Percentiles rank a stretch among this genome's conserved stretches.
These are phyloP conservation scores for Leccinellum luteum DNA, from an alignment of 768 basidiomycete genomes.

Conservation along the genomic window DNA sequence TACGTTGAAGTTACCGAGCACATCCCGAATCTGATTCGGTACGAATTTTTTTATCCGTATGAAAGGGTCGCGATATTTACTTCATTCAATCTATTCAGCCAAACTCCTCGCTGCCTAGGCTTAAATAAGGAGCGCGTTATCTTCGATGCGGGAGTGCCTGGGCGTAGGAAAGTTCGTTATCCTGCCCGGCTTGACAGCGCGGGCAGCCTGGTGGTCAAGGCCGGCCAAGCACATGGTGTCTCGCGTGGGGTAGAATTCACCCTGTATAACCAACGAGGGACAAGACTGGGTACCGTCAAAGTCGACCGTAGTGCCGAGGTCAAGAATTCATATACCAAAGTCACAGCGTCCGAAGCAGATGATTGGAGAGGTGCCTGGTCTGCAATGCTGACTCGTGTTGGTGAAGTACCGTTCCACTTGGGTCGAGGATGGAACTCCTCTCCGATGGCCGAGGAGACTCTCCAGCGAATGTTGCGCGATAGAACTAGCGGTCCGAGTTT, in stretches of 20 bases:
- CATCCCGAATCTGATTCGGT: constrained; percentile 8
- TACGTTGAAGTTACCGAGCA: constrained; percentile 21
- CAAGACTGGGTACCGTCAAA: neutral
- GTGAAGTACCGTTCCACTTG: neutral
- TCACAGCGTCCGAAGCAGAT: neutral
- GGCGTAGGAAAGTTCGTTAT: constrained; percentile 4
- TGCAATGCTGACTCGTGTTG: neutral
- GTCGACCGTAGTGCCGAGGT: neutral
- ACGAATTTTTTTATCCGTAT: neutral
- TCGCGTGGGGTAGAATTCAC: constrained; percentile 13
- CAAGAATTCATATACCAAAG: constrained; percentile 6
- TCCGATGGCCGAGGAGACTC: neutral
- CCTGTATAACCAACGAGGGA: constrained; percentile 11
- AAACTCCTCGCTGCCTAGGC: constrained; percentile 31
- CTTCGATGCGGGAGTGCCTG: constrained; percentile 21
- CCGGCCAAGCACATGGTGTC: constrained; percentile 27
- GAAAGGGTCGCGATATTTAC: neutral
- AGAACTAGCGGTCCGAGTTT: neutral
- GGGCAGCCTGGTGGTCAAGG: constrained; percentile 17
- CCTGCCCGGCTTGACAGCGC: neutral
- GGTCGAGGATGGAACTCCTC: neutral
- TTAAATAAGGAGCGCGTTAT: constrained; percentile 15
- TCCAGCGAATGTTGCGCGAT: neutral
- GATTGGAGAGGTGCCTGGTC: neutral
- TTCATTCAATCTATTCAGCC: constrained; percentile 8